Percentiles rank a stretch among this genome's conserved stretches.
Conservation (phyloP, 1,284 basidiomycete species). For the Cryptococcus sp. region DNA sequence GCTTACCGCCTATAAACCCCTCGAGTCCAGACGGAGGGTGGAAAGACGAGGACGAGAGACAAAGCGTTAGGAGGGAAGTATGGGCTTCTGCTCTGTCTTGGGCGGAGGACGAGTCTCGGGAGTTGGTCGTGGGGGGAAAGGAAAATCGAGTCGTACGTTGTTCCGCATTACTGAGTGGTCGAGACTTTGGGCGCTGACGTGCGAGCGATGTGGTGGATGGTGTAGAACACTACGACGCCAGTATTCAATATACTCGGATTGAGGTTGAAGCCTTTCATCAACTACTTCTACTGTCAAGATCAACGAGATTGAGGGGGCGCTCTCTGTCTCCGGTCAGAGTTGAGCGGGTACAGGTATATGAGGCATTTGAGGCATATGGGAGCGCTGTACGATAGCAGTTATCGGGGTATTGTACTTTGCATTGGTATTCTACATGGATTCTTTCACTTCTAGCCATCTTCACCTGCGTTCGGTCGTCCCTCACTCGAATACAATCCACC, state of each 20-base stretch:
- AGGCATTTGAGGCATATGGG: background rate
- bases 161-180: background rate
- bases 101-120: conserved; percentile 67
- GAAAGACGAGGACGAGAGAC: conserved; percentile 42
- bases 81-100: conserved; percentile 70
- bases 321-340: too few species aligned
- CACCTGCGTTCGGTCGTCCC: too few species aligned
- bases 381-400: too few species aligned
- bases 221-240: conserved; percentile 84
- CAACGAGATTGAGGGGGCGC: too few species aligned
- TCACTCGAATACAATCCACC: too few species aligned
- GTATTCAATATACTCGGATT: conserved; percentile 80
- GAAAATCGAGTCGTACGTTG: conserved; percentile 69
- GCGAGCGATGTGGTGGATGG: background rate
- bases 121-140: conserved; percentile 65
- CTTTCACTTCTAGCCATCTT: too few species aligned
- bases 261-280: conserved; percentile 70
- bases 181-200: too few species aligned
- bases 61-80: conserved; percentile 58
- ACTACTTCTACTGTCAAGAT: conserved; percentile 72
- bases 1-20: conserved; percentile 36
- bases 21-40: conserved; percentile 27
- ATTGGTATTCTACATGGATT: too few species aligned
- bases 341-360: too few species aligned
- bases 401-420: too few species aligned